Evolutionary conservation across 2,329 filamentous ascomycete genomes (phyloP).

Genomic region (Aspergillus unguis): DNA sequence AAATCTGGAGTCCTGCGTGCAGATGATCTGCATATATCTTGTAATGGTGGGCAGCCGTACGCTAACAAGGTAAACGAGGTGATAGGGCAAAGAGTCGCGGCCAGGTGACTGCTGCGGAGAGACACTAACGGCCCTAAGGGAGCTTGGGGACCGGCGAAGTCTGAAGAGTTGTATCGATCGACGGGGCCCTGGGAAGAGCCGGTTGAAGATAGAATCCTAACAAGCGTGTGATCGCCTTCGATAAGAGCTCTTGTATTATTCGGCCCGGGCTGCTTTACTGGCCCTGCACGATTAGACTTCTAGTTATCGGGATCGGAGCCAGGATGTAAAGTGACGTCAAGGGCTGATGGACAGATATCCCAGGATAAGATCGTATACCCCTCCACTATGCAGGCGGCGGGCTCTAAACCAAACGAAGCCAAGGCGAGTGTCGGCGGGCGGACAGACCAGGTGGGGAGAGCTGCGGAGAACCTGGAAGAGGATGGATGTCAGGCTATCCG

Average conservation of each 20-base stretch:
- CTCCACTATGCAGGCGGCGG: background rate
- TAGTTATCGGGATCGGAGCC: conserved; percentile 3
- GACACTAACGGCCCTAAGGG: conserved; percentile 19
- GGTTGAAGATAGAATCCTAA: conserved; percentile 17
- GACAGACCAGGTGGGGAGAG: conserved; percentile 13
- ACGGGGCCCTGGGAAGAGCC: conserved; percentile 7
- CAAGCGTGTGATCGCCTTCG: conserved; percentile 24
- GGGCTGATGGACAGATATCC: background rate
- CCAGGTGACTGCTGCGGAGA: conserved; percentile 36
- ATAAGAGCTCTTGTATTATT: background rate
- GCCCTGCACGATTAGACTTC: background rate
- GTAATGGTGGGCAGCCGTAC: conserved; percentile 24
- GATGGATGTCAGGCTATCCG: conserved; percentile 8
- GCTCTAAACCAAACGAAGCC: conserved; percentile 10
- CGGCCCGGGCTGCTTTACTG: background rate
- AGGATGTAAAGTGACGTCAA: conserved; percentile 9
- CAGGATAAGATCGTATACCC: conserved; percentile 1
- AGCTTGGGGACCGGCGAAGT: conserved; percentile 22
- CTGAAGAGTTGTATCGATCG: conserved; percentile 14
- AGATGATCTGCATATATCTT: conserved; percentile 48
- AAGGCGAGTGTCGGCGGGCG: conserved; percentile 12
- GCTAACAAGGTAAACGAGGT: conserved; percentile 15
- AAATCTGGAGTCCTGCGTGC: conserved; percentile 41
- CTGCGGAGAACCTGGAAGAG: conserved; percentile 16
- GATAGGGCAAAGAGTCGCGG: conserved; percentile 24